phyloP scores from a whole-genome alignment of 139 green algal genomes.

The Chloropicon primus region DNA sequence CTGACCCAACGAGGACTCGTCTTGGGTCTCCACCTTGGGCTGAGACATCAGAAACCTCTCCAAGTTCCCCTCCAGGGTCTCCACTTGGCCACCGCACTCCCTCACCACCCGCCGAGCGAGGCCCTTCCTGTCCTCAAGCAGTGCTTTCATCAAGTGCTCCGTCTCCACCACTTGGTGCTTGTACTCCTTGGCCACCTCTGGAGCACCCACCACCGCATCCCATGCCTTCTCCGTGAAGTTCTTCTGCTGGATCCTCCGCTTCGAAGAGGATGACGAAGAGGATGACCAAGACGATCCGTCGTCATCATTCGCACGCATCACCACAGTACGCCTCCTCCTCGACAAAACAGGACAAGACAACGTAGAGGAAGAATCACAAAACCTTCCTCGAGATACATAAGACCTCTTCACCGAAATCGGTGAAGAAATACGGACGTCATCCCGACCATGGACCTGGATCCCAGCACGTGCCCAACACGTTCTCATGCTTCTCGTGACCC shows the following conservation, averaged over 20 bases:
- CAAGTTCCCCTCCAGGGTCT: conserved; percentile 67
- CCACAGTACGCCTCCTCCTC: background rate
- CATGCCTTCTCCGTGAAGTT: conserved; percentile 94
- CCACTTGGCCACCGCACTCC: background rate
- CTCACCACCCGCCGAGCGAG: conserved; percentile 24
- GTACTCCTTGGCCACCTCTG: conserved; percentile 63
- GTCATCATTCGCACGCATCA: background rate
- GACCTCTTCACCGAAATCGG: too few species aligned
- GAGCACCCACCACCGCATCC: conserved; percentile 71
- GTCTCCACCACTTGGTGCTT: conserved; percentile 91
- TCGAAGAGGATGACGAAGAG: background rate
- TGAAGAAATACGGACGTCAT: too few species aligned
- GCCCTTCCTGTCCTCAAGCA: conserved; percentile 92
- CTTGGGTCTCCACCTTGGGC: conserved; percentile 42
- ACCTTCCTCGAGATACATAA: background rate
- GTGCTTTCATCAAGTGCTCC: conserved; percentile 89
- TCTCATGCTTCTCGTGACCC: too few species aligned
- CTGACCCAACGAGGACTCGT: conserved; percentile 4
- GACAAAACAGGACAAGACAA: background rate
- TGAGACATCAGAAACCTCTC: conserved; percentile 70
- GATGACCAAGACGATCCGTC: background rate
- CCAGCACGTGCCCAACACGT: too few species aligned
- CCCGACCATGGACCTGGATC: too few species aligned
- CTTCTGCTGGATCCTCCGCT: conserved; percentile 44
- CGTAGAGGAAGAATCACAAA: background rate